phyloP scores from a whole-genome alignment of 495 filamentous ascomycete genomes.

The Penicillium paradoxum region DNA sequence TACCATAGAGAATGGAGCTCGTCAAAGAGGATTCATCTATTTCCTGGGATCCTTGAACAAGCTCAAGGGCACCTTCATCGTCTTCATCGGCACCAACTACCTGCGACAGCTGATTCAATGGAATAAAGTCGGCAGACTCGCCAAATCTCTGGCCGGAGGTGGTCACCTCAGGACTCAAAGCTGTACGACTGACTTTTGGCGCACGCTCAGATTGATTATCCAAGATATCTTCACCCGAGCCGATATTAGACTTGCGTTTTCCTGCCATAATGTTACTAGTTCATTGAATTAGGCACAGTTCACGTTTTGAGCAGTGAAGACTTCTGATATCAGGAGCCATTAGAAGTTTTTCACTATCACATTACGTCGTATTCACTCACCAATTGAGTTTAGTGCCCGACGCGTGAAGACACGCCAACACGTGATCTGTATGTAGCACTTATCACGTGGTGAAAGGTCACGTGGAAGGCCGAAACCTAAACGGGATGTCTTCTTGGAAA shows the following conservation, averaged over 20 bases:
- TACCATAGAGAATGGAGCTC: slow-evolving; percentile 49
- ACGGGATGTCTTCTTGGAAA: too few relatives aligned
- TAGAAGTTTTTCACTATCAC: background rate
- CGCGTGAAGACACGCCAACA: background rate
- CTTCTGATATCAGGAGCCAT: too few relatives aligned
- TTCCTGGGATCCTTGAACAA: slow-evolving; percentile 35
- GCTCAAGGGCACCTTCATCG: slow-evolving; percentile 31
- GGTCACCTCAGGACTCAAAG: slow-evolving; percentile 1
- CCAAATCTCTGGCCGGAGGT: slow-evolving; percentile 30
- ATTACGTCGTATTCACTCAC: background rate
- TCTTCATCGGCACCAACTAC: slow-evolving; percentile 31
- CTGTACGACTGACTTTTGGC: slow-evolving; percentile 12
- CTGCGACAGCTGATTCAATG: slow-evolving; percentile 31
- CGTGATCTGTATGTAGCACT: background rate
- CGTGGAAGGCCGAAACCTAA: too few relatives aligned
- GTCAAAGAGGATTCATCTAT: slow-evolving; percentile 39
- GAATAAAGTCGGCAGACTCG: slow-evolving; percentile 32
- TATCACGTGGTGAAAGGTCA: too few relatives aligned
- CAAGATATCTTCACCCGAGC: slow-evolving; percentile 10
- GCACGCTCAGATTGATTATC: slow-evolving; percentile 18
- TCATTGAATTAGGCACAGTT: too few relatives aligned
- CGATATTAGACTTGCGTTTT: slow-evolving; percentile 23
- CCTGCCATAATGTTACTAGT: background rate
- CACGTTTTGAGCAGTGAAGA: too few relatives aligned
- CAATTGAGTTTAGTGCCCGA: background rate